Conservation (phyloP, 352 stramenopile species). For the Phytopythium sindhum region DNA sequence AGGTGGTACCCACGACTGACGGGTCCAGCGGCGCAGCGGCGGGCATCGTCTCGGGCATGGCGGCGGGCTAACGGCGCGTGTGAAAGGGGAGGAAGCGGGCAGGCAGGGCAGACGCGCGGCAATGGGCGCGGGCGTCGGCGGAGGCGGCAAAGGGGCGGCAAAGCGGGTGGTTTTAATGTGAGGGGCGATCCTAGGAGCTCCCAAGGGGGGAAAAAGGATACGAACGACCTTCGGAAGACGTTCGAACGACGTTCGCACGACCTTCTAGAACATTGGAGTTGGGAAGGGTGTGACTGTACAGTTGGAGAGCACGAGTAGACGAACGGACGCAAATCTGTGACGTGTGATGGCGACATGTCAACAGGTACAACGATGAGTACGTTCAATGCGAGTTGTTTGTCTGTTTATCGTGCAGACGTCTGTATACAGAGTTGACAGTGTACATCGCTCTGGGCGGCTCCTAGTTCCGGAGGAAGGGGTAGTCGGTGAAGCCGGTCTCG, state of each 20-base stretch:
- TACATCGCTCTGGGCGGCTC: neutral
- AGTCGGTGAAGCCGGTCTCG: conserved; percentile 47
- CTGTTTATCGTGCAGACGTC: too few species aligned
- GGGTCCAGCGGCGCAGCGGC: conserved; percentile 12
- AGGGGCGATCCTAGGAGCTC: neutral
- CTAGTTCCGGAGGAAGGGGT: conserved; percentile 28
- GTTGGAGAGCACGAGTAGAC: neutral
- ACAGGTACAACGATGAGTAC: too few species aligned
- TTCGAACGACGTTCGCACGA: neutral
- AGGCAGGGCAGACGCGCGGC: neutral
- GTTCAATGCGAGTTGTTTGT: too few species aligned
- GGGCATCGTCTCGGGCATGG: conserved; percentile 45
- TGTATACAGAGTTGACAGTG: too few species aligned
- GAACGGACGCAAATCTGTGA: neutral
- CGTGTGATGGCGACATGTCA: too few species aligned
- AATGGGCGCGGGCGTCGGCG: neutral
- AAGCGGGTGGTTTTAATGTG: neutral
- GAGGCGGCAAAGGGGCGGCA: neutral
- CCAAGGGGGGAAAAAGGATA: neutral
- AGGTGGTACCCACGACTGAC: conserved; percentile 74
- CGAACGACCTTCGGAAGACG: neutral
- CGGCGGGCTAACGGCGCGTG: neutral
- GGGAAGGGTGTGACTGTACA: neutral
- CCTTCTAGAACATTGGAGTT: neutral
- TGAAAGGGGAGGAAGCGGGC: conserved; percentile 3